phyloP scores from a whole-genome alignment of 768 basidiomycete species.

The Leccinellum rugosiceps region DNA sequence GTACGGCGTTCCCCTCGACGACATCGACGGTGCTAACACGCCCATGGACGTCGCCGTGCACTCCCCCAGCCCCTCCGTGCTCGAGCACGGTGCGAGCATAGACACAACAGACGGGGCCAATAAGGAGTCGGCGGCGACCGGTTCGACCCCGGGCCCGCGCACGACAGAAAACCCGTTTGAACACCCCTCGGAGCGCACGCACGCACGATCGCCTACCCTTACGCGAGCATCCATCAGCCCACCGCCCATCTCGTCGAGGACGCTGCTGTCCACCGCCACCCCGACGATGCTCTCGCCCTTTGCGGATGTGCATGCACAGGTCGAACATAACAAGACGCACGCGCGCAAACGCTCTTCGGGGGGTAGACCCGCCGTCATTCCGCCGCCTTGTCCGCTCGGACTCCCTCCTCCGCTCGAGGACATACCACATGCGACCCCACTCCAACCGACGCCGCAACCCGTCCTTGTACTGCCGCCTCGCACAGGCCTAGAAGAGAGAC shows the following conservation, averaged over 20 bases:
- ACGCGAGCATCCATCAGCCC: not conserved
- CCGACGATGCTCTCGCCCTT: slow-evolving; percentile 31
- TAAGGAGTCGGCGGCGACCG: not conserved
- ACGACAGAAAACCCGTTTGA: slow-evolving; percentile 44
- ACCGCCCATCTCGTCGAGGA: not conserved
- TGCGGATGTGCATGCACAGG: slow-evolving; percentile 34
- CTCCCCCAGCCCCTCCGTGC: slow-evolving; percentile 22
- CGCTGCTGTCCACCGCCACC: not conserved
- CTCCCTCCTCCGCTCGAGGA: slow-evolving; percentile 46
- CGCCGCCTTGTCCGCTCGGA: slow-evolving; percentile 56
- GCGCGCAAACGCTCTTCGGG: slow-evolving; percentile 1
- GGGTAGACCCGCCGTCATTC: slow-evolving; percentile 21
- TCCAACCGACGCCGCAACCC: slow-evolving; percentile 35
- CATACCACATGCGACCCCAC: slow-evolving; percentile 35
- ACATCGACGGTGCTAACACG: slow-evolving; percentile 37
- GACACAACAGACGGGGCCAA: not conserved
- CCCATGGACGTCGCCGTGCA: slow-evolving; percentile 38
- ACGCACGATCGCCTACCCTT: not conserved
- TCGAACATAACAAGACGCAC: not conserved
- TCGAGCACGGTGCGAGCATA: slow-evolving; percentile 13
- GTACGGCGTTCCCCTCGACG: slow-evolving; percentile 48
- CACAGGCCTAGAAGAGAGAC: slow-evolving; percentile 25
- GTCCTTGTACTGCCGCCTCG: slow-evolving; percentile 26
- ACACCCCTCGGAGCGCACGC: slow-evolving; percentile 24
- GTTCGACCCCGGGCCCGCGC: not conserved